These are phyloP conservation scores for Fusarium duplospermum DNA, from an alignment of 2,329 filamentous ascomycete species.

Conservation along the genomic window DNA sequence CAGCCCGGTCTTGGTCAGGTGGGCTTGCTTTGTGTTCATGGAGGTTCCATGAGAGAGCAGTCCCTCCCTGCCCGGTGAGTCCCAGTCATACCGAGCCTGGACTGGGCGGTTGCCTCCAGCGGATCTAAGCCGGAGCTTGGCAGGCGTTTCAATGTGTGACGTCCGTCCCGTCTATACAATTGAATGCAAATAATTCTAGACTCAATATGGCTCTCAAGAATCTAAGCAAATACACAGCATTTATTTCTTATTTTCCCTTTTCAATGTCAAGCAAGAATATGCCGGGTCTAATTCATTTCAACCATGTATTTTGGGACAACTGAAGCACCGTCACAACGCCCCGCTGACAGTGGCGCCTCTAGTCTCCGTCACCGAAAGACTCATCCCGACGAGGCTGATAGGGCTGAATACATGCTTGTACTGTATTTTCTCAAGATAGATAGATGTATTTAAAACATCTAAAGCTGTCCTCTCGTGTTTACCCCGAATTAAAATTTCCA, in stretches of 20 bases:
- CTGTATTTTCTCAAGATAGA: not conserved
- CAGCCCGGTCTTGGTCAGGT: slow-evolving; percentile 25
- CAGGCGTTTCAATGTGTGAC: slow-evolving; percentile 9
- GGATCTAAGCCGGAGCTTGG: slow-evolving; percentile 2
- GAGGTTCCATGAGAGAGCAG: not conserved
- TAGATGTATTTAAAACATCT: not conserved
- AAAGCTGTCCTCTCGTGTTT: not conserved
- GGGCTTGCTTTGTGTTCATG: not conserved
- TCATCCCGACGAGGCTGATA: slow-evolving; percentile 6
- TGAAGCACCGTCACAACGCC: not conserved
- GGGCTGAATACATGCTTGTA: not conserved
- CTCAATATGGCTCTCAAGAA: not conserved
- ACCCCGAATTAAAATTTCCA: rapidly evolving
- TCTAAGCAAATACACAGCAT: not conserved
- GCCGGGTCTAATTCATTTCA: not conserved
- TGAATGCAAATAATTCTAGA: not conserved
- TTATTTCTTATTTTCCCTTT: not conserved
- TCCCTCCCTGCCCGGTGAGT: not conserved
- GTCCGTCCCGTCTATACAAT: not conserved
- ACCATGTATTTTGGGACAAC: not conserved
- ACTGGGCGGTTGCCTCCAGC: no score
- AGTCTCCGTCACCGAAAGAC: slow-evolving; percentile 29
- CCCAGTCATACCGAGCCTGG: not conserved
- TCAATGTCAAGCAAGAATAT: not conserved
- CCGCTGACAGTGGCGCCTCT: not conserved